A percentile compares a stretch with the other conserved stretches of the same genome.
Evolutionary conservation across 2,329 filamentous ascomycete species (phyloP).

Genomic region (Coniella lustricola): DNA sequence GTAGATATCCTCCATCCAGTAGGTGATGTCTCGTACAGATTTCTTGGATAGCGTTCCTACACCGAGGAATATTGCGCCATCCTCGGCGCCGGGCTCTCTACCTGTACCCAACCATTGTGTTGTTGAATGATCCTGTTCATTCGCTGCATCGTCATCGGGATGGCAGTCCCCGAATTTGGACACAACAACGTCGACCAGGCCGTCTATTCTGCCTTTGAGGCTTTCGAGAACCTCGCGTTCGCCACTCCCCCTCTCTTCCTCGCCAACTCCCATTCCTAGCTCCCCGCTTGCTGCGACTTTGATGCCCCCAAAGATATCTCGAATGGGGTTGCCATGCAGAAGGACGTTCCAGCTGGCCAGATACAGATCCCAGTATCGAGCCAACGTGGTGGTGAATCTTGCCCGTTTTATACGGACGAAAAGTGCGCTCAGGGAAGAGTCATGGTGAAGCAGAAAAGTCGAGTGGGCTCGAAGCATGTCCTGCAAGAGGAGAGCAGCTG

Average conservation of each 20-base stretch:
- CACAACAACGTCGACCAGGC: slow-evolving; percentile 80
- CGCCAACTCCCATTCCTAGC: slow-evolving; percentile 86
- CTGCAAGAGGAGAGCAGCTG: slow-evolving; percentile 66
- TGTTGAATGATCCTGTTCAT: slow-evolving; percentile 20
- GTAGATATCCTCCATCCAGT: slow-evolving; percentile 87
- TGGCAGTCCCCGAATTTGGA: slow-evolving; percentile 66
- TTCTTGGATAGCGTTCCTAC: slow-evolving; percentile 63
- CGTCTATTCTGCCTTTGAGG: slow-evolving; percentile 71
- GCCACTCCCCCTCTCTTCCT: slow-evolving; percentile 89
- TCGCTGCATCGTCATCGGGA: slow-evolving; percentile 20
- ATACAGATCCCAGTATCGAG: slow-evolving; percentile 72
- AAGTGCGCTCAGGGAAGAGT: slow-evolving; percentile 62
- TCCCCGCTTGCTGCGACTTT: slow-evolving; percentile 88
- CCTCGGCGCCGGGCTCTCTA: slow-evolving; percentile 58
- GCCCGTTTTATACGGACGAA: slow-evolving; percentile 57
- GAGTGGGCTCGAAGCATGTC: slow-evolving; percentile 79
- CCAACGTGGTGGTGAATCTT: slow-evolving; percentile 65
- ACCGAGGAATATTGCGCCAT: slow-evolving; percentile 83
- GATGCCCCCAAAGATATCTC: slow-evolving; percentile 72
- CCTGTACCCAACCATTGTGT: slow-evolving; percentile 68
- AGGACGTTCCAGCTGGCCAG: slow-evolving; percentile 78
- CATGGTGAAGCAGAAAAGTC: slow-evolving; percentile 84
- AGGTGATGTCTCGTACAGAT: slow-evolving; percentile 65
- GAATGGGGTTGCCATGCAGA: slow-evolving; percentile 79
- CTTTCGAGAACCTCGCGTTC: slow-evolving; percentile 90